Conservation (phyloP, 768 basidiomycete genomes). For the Dioszegia crocea region DNA sequence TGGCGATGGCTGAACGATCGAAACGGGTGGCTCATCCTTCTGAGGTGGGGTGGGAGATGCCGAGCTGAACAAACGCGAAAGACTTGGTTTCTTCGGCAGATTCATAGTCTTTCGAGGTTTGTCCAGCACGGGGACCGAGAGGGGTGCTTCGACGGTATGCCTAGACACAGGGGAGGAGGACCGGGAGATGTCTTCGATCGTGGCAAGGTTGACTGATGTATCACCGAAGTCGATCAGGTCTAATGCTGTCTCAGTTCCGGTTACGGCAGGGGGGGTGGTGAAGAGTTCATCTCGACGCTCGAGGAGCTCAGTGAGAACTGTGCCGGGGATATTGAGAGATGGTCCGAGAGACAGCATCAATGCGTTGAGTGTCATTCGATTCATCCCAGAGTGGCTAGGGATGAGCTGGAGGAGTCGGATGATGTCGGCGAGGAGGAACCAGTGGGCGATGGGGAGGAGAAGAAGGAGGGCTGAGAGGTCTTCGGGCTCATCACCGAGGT, state of each 20-base stretch:
- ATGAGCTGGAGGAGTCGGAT: slow-evolving; percentile 66
- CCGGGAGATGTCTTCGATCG: slow-evolving; percentile 2
- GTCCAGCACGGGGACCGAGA: neutral
- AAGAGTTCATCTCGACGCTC: slow-evolving; percentile 34
- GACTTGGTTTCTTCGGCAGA: slow-evolving; percentile 27
- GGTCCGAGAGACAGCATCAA: slow-evolving; percentile 83
- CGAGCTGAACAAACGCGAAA: slow-evolving; percentile 26
- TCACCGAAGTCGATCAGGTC: slow-evolving; percentile 40
- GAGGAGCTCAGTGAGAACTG: slow-evolving; percentile 37
- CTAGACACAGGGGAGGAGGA: neutral
- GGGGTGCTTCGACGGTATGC: neutral
- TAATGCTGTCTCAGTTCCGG: slow-evolving; percentile 13
- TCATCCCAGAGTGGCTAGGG: slow-evolving; percentile 63
- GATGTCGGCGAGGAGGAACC: slow-evolving; percentile 77
- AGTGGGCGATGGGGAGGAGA: slow-evolving; percentile 70
- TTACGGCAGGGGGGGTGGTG: slow-evolving; percentile 20
- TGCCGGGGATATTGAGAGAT: slow-evolving; percentile 43
- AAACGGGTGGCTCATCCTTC: slow-evolving; percentile 3
- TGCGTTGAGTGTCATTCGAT: slow-evolving; percentile 91
- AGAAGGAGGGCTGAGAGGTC: slow-evolving; percentile 5
- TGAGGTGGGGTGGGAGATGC: slow-evolving; percentile 5
- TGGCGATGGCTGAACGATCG: slow-evolving; percentile 26
- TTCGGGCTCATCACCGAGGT: slow-evolving; percentile 4
- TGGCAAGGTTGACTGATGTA: slow-evolving; percentile 11
- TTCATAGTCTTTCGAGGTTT: slow-evolving; percentile 17